Conservation (phyloP, 495 filamentous ascomycete genomes). For the Penicillium alfredii region DNA sequence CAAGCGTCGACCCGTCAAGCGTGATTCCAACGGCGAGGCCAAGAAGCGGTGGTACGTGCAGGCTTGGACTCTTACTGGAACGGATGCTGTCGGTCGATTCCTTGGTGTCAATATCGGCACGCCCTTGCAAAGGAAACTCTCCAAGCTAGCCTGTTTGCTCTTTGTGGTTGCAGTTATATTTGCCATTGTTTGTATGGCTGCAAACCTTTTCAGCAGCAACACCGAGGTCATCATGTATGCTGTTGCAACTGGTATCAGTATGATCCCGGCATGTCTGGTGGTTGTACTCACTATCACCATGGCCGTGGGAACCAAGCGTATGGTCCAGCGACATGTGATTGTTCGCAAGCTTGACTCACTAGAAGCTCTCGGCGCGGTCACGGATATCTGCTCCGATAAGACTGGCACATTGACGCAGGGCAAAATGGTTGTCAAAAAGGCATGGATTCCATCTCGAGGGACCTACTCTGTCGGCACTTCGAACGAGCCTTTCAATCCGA, state of each 20-base stretch:
- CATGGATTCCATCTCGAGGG: slow-evolving; percentile 57
- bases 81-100: slow-evolving; percentile 58
- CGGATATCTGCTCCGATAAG: slow-evolving; percentile 91
- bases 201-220: slow-evolving; percentile 44
- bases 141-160: slow-evolving; percentile 56
- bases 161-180: slow-evolving; percentile 54
- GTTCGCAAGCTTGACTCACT: slow-evolving; percentile 61
- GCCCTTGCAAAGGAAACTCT: slow-evolving; percentile 53
- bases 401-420: slow-evolving; percentile 76
- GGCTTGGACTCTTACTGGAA: slow-evolving; percentile 51
- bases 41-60: slow-evolving; percentile 52
- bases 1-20: slow-evolving; percentile 38
- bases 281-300: slow-evolving; percentile 62
- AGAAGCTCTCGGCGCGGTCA: slow-evolving; percentile 80
- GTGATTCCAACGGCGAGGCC: slow-evolving; percentile 40
- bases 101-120: slow-evolving; percentile 58
- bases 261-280: slow-evolving; percentile 58
- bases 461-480: slow-evolving; percentile 48
- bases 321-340: slow-evolving; percentile 58
- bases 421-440: slow-evolving; percentile 70
- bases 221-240: slow-evolving; percentile 56
- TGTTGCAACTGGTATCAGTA: slow-evolving; percentile 52
- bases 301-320: slow-evolving; percentile 55
- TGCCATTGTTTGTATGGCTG: slow-evolving; percentile 53
- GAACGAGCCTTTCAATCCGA: slow-evolving; percentile 45